A percentile compares a stretch with the other conserved stretches of the same genome.
These are phyloP conservation scores for Lasiodiplodia hormozganensis DNA, from an alignment of 2,329 filamentous ascomycete genomes.

Conservation along the genomic window DNA sequence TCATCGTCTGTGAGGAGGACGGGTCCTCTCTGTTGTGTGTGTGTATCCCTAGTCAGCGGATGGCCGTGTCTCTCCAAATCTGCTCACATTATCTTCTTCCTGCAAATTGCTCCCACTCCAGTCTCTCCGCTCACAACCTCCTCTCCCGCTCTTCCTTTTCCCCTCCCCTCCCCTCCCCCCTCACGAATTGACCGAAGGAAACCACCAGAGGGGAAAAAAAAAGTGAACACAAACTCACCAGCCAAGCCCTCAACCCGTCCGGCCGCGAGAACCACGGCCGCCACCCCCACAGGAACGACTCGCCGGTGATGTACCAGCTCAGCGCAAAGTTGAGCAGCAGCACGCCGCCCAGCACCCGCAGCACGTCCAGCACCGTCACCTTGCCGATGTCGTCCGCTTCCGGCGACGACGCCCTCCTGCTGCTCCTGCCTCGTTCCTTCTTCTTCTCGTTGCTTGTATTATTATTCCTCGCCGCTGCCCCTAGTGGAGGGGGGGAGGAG, in stretches of 20 bases:
- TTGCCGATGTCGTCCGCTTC: slow-evolving; percentile 33
- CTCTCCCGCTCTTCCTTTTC: neutral
- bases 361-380: slow-evolving; percentile 65
- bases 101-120: too few species aligned
- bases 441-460: neutral
- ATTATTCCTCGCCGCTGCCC: neutral
- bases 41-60: neutral
- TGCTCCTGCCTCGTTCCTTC: neutral
- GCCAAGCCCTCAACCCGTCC: slow-evolving; percentile 42
- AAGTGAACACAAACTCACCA: slow-evolving; percentile 34
- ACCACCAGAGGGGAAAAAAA: neutral
- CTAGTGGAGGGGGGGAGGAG: neutral
- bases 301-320: slow-evolving; percentile 79
- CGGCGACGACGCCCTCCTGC: neutral
- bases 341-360: slow-evolving; percentile 73
- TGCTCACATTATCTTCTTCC: too few species aligned
- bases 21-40: slow-evolving; percentile 57
- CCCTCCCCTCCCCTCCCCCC: too few species aligned
- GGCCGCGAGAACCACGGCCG: slow-evolving; percentile 48
- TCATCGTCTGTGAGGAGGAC: slow-evolving; percentile 76
- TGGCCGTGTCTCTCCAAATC: neutral
- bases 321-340: slow-evolving; percentile 70
- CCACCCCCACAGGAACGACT: slow-evolving; percentile 54
- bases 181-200: neutral
- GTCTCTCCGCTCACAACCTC: too few species aligned